Conservation (phyloP, 768 basidiomycete species). For the Cubamyces lactineus region DNA sequence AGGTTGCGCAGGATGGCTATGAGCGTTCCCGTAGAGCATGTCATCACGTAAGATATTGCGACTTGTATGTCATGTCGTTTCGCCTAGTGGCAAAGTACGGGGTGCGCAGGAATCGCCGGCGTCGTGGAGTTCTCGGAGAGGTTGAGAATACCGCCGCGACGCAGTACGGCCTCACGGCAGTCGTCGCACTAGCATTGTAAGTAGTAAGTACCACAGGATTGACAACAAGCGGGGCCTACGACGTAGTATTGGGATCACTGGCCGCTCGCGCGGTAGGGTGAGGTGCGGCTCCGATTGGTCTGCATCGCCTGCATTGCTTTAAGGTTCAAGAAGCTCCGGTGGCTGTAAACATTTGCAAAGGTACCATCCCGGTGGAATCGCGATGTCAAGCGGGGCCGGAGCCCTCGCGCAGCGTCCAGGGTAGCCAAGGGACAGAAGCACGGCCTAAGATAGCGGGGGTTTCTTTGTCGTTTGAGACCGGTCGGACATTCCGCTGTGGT, state of each 20-base stretch:
- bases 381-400: background rate
- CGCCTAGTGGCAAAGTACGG: no score
- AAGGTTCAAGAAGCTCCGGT: slow-evolving; percentile 5
- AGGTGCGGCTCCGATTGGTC: no score
- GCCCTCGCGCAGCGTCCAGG: background rate
- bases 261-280: no score
- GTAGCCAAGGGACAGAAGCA: background rate
- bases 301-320: background rate
- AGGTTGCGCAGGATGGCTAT: background rate
- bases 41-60: background rate
- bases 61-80: no score
- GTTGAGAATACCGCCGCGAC: no score
- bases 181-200: no score
- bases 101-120: no score
- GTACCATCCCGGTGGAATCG: background rate
- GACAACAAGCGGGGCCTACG: no score
- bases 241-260: no score
- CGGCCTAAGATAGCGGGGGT: background rate
- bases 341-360: background rate
- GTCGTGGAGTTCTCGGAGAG: no score
- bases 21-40: background rate
- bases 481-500: background rate
- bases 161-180: no score
- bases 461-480: background rate
- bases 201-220: no score